Conservation (phyloP, 2,329 filamentous ascomycete genomes). For the Hypoxylon sp. region DNA sequence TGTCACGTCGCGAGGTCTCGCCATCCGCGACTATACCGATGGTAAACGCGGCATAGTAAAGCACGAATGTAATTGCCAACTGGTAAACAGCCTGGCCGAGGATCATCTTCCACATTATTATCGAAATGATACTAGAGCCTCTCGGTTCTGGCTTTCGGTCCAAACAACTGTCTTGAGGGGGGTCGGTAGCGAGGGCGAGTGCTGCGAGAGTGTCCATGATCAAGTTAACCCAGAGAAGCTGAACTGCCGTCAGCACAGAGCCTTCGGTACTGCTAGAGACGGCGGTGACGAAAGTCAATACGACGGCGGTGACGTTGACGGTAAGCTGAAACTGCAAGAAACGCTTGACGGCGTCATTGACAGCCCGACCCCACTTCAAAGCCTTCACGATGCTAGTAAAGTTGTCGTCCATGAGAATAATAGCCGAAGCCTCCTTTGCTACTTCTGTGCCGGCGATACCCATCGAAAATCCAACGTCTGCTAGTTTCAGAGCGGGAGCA, state of each 20-base stretch:
- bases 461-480: conserved; percentile 89
- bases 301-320: conserved; percentile 92
- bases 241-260: conserved; percentile 88
- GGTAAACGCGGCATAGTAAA: conserved; percentile 80
- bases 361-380: conserved; percentile 83
- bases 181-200: conserved; percentile 88
- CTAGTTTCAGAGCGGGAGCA: conserved; percentile 83
- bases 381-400: conserved; percentile 90
- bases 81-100: conserved; percentile 93
- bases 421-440: conserved; percentile 86
- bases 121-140: conserved; percentile 77
- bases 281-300: conserved; percentile 89
- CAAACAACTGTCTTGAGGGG: conserved; percentile 85
- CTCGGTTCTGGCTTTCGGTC: conserved; percentile 78
- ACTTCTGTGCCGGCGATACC: conserved; percentile 87
- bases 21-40: conserved; percentile 66
- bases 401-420: conserved; percentile 90
- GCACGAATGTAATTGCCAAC: conserved; percentile 81
- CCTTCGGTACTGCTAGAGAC: conserved; percentile 77
- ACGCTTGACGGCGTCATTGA: conserved; percentile 83
- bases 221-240: conserved; percentile 95
- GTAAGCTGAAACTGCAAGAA: conserved; percentile 85
- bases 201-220: conserved; percentile 98
- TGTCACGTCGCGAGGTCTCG: conserved; percentile 71
- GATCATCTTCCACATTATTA: conserved; percentile 99